Evolutionary conservation across 495 filamentous ascomycete genomes (phyloP), one percentile per base, ranked within the genome.

Genomic region (Trichoderma gamsii): DNA sequence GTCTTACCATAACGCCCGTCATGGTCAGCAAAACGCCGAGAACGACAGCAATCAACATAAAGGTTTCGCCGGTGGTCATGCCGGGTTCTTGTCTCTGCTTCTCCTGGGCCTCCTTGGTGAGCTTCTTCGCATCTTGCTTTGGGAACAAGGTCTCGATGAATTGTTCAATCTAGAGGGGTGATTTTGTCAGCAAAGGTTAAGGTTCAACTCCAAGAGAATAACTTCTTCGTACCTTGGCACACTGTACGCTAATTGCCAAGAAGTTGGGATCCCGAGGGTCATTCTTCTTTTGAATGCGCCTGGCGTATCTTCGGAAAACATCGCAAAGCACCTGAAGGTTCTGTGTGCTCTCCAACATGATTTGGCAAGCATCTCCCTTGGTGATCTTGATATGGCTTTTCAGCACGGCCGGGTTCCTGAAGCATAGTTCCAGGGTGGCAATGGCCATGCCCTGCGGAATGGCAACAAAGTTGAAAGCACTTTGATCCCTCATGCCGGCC

Each of bases 381-480:
- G 91, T 94, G 76, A 98, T 97, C 81, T 99, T 99, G 80, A 99
- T 82, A 71, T 97, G 92, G 66, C 84, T 87, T 73, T 93, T 79
- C 79, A 96, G 97, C 66, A 99, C 88, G 67, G 84, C 83, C 43
- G 91, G 91, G 75, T 99, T 99, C 73, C 91, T 88, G 85, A 97
- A 99, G 73, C 95, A 90, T 41, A 95, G 82, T 67, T 96, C 88
- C 51, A 97, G 77, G 1, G 94, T 98, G 3, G 95, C 94, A 77
- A 99, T 97, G 35, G 96, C 95, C 95, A 99, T 99, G 69, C 88
- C 81, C 78, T 99, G 95, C n/a, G 95, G 95, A 72, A 99, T 99
- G 56, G 96, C 94, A 56, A 92, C 92, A 76, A 99, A 99, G 82
- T 99, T 98, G 89, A 99, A 99, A n/a, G 97, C 92, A 76, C 91